phyloP scores from a whole-genome alignment of 2,329 filamentous ascomycete genomes.

The Talaromyces sp. region DNA sequence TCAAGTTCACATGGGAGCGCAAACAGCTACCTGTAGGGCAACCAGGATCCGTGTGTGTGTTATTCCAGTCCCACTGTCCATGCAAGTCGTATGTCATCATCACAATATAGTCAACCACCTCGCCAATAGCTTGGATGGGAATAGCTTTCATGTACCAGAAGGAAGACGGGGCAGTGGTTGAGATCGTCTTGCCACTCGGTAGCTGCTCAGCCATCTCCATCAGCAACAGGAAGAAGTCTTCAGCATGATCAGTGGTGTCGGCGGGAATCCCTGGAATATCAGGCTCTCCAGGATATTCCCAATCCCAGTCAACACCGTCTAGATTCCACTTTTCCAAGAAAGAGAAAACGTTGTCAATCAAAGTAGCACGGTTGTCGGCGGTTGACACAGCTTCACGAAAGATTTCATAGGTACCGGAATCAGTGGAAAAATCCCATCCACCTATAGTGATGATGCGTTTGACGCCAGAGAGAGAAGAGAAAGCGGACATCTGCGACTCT shows the following conservation, averaged over 20 bases:
- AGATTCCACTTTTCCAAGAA: neutral
- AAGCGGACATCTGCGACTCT: too few species aligned
- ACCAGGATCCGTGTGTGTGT: too few species aligned
- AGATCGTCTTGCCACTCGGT: neutral
- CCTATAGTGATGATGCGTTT: neutral
- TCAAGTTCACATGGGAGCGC: slow-evolving; percentile 37
- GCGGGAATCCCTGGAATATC: slow-evolving; percentile 1
- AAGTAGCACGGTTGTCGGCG: neutral
- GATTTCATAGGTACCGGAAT: neutral
- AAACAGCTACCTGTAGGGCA: slow-evolving; percentile 25
- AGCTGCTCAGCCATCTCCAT: too few species aligned
- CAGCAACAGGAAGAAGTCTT: too few species aligned
- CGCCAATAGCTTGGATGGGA: neutral
- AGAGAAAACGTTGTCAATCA: neutral
- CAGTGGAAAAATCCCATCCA: neutral
- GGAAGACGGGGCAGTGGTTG: neutral
- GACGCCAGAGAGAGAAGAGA: too few species aligned
- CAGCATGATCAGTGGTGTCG: too few species aligned
- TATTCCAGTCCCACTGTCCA: too few species aligned
- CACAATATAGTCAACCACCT: neutral
- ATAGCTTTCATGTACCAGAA: neutral
- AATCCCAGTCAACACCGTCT: neutral
- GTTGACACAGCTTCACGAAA: neutral
- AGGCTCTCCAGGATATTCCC: neutral
- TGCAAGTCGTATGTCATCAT: slow-evolving; percentile 27